Evolutionary conservation across 1,284 basidiomycete species (phyloP), one percentile per base, ranked within the genome.

Genomic region (Ganoderma sinense): DNA sequence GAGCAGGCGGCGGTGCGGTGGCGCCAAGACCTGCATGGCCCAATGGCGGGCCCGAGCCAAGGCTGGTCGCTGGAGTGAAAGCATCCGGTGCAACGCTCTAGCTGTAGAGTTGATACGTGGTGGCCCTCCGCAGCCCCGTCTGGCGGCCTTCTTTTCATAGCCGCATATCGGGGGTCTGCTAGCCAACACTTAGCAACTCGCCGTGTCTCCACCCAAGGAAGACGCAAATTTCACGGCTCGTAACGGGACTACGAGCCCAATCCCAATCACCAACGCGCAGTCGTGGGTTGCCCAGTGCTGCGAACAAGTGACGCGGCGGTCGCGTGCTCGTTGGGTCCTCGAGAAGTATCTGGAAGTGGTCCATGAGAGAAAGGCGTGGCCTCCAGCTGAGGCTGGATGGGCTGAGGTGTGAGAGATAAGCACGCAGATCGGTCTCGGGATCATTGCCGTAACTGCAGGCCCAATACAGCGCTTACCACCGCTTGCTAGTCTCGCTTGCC

Each of bases 31-130:
- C 31, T 41, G 26, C 62, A 58, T 61, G 53, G 62, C 18, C 67
- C 67, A 68, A 68, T 68, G 41, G 23, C 8, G 66, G 29, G 29
- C 62, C 31, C 11, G 62, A 64, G 67, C 67, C 67, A 68, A 68
- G 67, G 55, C 31, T 10, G 62, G 61, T 23, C 48, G 31, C 39
- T 53, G 41, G 40, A 53, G 23, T 53, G 39, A 61, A 61, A 23
- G 59, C 39, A 29, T 55, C 23, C 39, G 60, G 31, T 2, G 14
- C 39, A 53, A 43, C 36, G 26, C 36, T 41, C 48, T 36, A 40
- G 31, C 31, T 29, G 53, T 10, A 26, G 26, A 18, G 60, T 11
- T 66, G 45, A 39, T 56, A 40, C 39, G 10, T 41, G 60, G 29
- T 62, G 66, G 39, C 55, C 36, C 64, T 2, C 11, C 53, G 39